Base-by-base conservation (phyloP, 1,139 yeast genomes). In the Suhomyces taliae region DNA sequence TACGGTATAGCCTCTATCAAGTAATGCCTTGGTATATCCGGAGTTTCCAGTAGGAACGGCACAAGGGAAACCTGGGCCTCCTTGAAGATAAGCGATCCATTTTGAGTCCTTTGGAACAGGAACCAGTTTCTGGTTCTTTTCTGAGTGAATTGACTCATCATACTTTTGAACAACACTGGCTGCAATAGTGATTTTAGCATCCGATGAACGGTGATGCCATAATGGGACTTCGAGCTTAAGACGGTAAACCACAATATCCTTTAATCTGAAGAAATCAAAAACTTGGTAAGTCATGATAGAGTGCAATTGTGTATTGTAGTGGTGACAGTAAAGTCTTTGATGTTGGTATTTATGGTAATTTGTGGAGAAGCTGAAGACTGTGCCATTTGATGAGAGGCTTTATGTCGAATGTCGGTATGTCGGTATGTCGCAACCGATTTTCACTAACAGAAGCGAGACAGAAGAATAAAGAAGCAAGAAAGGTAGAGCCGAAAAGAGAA, bases 1-100 rank as follows among this genome's bases (percentile, higher is more conserved):
- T 10, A 81, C 71, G 45, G 72, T 76, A 53, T 72, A 80, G 0
- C 78, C 81, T 39, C 66, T 65, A 9, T 69, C 71, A 7, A 79
- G 50, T 27, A 79, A 61, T 9, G 66, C 64, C 32, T 74, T 70
- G 8, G 73, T 66, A 40, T 65, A 64, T 1, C 74, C 70, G 1
- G 69, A 51, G 35, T 66, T 62, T 8, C 70, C 49, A 7, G 66
- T 55, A 2, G 82, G 79, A 4, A 69, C 65, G 1, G 68, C 60
- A 46, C 79, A 66, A 1, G 78, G 74, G 47, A 74, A 79, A 1
- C 86, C 85, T 0, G 86, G 86, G 0, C 85, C 85, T 6, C 85
- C 85, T 60, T 81, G 85, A 37, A 81, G 61, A 52, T 67, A 81
- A 8, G 76, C 62, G 9, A 77, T 59, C 1, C 76, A 48, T 41